A percentile compares a stretch with the other conserved stretches of the same genome.
Evolutionary conservation across 208 protist genomes (phyloP).

Genomic region (Angomonas deanei): DNA sequence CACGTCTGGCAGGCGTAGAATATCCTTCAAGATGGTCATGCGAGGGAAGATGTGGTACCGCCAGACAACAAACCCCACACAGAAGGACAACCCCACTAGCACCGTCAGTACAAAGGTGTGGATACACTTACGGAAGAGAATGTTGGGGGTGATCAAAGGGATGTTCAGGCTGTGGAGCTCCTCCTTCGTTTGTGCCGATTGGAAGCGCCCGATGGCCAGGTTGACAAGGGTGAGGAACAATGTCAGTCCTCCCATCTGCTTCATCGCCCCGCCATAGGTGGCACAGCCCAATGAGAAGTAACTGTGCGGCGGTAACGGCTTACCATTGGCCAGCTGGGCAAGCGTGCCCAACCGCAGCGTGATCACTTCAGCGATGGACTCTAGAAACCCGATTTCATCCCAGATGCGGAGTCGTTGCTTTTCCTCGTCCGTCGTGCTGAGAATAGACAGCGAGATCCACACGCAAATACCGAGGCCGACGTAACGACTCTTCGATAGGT

Average conservation of each 20-base stretch:
- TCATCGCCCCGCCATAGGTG: not conserved
- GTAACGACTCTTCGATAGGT: conserved; percentile 43
- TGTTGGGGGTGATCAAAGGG: conserved; percentile 36
- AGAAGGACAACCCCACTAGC: conserved; percentile 16
- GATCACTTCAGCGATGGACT: not conserved
- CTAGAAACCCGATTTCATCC: not conserved
- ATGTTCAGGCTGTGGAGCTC: conserved; percentile 39
- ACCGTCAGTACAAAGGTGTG: conserved; percentile 46
- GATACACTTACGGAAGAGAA: conserved; percentile 62
- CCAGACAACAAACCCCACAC: not conserved
- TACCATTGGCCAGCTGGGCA: not conserved
- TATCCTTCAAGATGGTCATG: conserved; percentile 8
- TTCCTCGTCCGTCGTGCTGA: conserved; percentile 11
- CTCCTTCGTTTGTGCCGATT: conserved; percentile 19
- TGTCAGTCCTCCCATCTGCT: not conserved
- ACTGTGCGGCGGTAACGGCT: no score
- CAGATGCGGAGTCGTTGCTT: not conserved
- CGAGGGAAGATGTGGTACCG: conserved; percentile 10
- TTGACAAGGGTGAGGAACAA: not conserved
- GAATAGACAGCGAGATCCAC: conserved; percentile 2
- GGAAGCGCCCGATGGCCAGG: not conserved
- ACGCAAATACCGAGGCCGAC: conserved; percentile 28
- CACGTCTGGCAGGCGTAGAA: conserved; percentile 10
- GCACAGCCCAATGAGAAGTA: no score
- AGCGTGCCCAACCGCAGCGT: not conserved